Conservation (phyloP, 2,329 filamentous ascomycete genomes). For the Paradendryphiella salina region DNA sequence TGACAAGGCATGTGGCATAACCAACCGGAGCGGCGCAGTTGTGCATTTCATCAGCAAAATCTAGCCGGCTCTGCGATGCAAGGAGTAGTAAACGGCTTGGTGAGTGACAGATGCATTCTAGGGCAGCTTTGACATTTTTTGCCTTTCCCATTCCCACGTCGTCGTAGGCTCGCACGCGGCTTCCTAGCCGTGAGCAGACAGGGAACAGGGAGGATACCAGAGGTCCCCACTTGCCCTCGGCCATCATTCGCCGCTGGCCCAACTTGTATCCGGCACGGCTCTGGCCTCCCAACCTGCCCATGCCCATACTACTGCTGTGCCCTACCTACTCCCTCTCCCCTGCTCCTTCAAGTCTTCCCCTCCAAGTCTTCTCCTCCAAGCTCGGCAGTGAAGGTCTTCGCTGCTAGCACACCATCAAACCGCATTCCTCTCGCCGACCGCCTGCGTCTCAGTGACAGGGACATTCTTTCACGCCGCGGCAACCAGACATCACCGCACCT, state of each 20-base stretch:
- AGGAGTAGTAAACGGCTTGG: too few species aligned
- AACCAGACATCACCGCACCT: neutral
- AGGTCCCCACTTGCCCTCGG: slow-evolving; percentile 22
- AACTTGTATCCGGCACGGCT: slow-evolving; percentile 22
- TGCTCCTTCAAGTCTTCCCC: neutral
- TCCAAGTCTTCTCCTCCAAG: neutral
- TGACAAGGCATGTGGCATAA: too few species aligned
- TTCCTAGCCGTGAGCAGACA: too few species aligned
- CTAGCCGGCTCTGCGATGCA: neutral
- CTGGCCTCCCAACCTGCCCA: slow-evolving; percentile 17
- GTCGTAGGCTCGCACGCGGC: too few species aligned
- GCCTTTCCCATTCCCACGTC: too few species aligned
- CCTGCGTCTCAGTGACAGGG: slow-evolving; percentile 14
- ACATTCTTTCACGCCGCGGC: slow-evolving; percentile 32
- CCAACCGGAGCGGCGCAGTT: neutral
- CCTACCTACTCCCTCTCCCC: slow-evolving; percentile 2
- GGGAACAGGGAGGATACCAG: too few species aligned
- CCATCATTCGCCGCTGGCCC: slow-evolving; percentile 31
- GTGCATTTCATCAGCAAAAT: neutral
- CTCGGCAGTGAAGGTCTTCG: slow-evolving; percentile 7
- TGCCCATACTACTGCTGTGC: slow-evolving; percentile 6
- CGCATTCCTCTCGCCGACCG: neutral
- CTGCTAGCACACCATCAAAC: neutral
- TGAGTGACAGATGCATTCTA: too few species aligned
- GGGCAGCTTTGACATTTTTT: too few species aligned